Evolutionary conservation across 192 early-diverging fungal species (phyloP).

Genomic region (Kappamyces sp.): DNA sequence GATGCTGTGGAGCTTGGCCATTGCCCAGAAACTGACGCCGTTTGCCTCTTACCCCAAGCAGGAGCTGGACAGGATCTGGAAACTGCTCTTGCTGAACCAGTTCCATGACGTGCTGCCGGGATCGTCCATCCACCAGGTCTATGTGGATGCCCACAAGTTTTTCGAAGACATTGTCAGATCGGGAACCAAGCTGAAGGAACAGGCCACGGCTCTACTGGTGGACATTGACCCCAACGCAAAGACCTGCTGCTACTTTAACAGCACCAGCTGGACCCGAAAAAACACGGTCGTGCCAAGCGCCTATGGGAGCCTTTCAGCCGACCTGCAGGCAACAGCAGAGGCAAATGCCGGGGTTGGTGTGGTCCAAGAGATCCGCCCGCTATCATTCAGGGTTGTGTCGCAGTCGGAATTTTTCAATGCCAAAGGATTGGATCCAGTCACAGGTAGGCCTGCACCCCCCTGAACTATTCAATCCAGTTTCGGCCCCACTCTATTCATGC

Average conservation of each 20-base stretch:
- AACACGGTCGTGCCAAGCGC: too few relatives aligned
- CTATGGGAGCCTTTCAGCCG: too few relatives aligned
- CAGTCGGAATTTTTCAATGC: too few relatives aligned
- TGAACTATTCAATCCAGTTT: too few relatives aligned
- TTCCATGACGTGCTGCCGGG: constrained; percentile 98
- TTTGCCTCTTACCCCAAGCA: constrained; percentile 51
- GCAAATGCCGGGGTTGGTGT: too few relatives aligned
- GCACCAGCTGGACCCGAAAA: too few relatives aligned
- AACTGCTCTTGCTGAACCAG: constrained; percentile 85
- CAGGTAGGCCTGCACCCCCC: neutral
- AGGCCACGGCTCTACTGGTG: too few relatives aligned
- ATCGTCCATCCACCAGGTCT: constrained; percentile 83
- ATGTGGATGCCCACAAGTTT: constrained; percentile 68
- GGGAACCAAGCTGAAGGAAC: constrained; percentile 26
- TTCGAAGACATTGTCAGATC: constrained; percentile 37
- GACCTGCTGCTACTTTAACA: too few relatives aligned
- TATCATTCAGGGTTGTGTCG: too few relatives aligned
- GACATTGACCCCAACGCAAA: too few relatives aligned
- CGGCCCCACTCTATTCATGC: neutral
- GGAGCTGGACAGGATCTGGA: constrained; percentile 80
- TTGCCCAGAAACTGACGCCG: neutral
- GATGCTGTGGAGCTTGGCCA: constrained; percentile 51
- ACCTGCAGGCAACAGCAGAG: too few relatives aligned
- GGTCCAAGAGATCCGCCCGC: too few relatives aligned
- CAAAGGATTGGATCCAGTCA: constrained; percentile 9